Base-by-base conservation (phyloP, 129 eudicot genomes). In the Tagetes erecta region DNA sequence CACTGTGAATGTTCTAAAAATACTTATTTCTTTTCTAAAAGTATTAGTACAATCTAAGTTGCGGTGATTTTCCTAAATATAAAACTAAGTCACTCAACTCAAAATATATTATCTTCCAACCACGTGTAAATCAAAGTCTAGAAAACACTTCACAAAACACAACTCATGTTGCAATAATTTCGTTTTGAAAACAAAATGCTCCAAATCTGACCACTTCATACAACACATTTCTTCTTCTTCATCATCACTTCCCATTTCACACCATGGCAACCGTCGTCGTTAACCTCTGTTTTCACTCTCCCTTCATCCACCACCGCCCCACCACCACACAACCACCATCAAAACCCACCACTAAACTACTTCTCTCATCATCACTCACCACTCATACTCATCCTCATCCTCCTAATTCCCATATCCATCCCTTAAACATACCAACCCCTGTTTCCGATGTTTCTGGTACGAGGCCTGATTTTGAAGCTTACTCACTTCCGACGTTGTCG, bases 381-480 rank as follows among this genome's bases (percentile, higher is more conserved):
- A 38, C 36, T 57, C 46, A 47, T n/a, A 7, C 80, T 37, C 12
- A 20, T 20, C 27, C 35, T 53, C 42, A 45, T 10, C 6, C 80
- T 35, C 9, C 12, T 64, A 40, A 35, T 38, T 49, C 62, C 8
- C 56, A 64, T 59, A 68, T 37, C 6, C 80, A 52, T 51, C 39
- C 65, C 52, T 36, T 27, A 47, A 50, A 50, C 11, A 65, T 20
- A 1, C 69, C 77, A 1, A 44, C 70, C 37, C 47, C 57, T 76
- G 57, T 67, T 66, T 9, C 45, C 5, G 14, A 20, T 20, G 27
- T 20, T 20, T 20, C 27, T 20, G 27, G 27, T 62, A 77, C 63
- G 67, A 70, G 39, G 68, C 82, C 72, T 37, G 75, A 87, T 62
- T 84, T 79, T 4, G 81, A 76, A 14, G 77, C 58, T 63, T 66